These are phyloP conservation scores for Ciborinia camelliae DNA, from an alignment of 2,329 filamentous ascomycete genomes.

Conservation along the genomic window DNA sequence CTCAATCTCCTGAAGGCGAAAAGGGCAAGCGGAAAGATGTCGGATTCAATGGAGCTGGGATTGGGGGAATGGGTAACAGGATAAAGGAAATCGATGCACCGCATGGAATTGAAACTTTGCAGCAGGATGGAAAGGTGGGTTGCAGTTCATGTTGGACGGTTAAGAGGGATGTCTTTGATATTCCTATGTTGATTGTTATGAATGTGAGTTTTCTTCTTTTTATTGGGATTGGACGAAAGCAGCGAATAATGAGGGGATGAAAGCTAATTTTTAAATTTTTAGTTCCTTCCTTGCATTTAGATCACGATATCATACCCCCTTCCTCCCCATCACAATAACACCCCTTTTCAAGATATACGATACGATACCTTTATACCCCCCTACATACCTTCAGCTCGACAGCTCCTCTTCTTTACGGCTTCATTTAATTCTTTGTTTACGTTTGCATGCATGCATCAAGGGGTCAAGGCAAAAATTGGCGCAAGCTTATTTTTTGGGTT, in stretches of 20 bases:
- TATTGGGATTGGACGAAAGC: constrained; percentile 18
- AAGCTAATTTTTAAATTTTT: neutral
- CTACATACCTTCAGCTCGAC: neutral
- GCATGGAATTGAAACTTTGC: constrained; percentile 76
- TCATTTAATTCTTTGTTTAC: neutral
- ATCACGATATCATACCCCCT: neutral
- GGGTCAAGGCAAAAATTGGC: constrained; percentile 7
- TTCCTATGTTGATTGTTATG: constrained; percentile 97
- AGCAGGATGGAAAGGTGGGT: constrained; percentile 85
- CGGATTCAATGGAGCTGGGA: constrained; percentile 24
- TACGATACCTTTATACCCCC: neutral
- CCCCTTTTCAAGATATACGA: neutral
- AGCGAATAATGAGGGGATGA: neutral
- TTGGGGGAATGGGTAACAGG: constrained; percentile 47
- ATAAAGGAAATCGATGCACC: constrained; percentile 66
- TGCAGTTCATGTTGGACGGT: constrained; percentile 97
- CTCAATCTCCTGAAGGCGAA: constrained; percentile 24
- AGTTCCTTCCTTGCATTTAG: constrained; percentile 48
- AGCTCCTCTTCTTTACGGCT: neutral
- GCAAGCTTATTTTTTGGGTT: neutral
- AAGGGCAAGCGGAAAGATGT: constrained; percentile 24
- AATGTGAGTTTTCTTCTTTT: constrained; percentile 67
- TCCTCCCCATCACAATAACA: neutral
- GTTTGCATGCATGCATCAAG: constrained; percentile 9
- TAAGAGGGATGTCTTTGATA: constrained; percentile 94